Percentiles rank a stretch among this genome's conserved stretches.
phyloP scores from a whole-genome alignment of 2,329 filamentous ascomycete genomes.

The Monilinia laxa region DNA sequence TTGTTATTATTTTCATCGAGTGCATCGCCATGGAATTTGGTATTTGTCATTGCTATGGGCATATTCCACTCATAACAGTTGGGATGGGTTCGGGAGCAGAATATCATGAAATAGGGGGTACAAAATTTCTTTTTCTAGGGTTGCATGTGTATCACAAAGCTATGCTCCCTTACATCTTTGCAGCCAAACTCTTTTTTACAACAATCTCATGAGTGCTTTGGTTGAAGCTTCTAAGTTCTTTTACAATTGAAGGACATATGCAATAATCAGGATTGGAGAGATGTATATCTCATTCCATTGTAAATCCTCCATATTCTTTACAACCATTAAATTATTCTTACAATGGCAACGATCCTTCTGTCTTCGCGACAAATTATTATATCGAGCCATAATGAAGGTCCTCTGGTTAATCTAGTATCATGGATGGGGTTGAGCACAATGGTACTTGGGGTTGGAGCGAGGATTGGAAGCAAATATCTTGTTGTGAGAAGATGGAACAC shows the following conservation, averaged over 20 bases:
- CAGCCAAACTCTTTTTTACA: slow-evolving; percentile 1
- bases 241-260: slow-evolving; percentile 11
- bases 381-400: slow-evolving; percentile 44
- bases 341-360: slow-evolving; percentile 4
- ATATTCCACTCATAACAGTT: neutral
- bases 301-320: slow-evolving; percentile 1
- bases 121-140: slow-evolving; percentile 6
- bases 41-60: slow-evolving; percentile 7
- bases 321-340: slow-evolving; percentile 10
- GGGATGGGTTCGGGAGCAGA: neutral
- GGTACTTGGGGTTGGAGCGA: slow-evolving; percentile 41
- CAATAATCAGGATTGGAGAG: neutral
- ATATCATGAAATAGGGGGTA: neutral
- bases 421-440: slow-evolving; percentile 43
- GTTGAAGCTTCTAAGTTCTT: neutral
- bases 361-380: slow-evolving; percentile 37
- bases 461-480: slow-evolving; percentile 36
- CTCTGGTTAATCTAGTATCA: slow-evolving; percentile 43
- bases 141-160: slow-evolving; percentile 1
- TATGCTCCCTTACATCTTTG: slow-evolving; percentile 18
- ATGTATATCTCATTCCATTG: slow-evolving; percentile 20
- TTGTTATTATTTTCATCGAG: neutral
- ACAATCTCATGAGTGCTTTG: neutral
- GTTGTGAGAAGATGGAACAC: slow-evolving; percentile 25
- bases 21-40: neutral